phyloP scores from a whole-genome alignment of 257 asterid species.

The Jacaranda mimosifolia region DNA sequence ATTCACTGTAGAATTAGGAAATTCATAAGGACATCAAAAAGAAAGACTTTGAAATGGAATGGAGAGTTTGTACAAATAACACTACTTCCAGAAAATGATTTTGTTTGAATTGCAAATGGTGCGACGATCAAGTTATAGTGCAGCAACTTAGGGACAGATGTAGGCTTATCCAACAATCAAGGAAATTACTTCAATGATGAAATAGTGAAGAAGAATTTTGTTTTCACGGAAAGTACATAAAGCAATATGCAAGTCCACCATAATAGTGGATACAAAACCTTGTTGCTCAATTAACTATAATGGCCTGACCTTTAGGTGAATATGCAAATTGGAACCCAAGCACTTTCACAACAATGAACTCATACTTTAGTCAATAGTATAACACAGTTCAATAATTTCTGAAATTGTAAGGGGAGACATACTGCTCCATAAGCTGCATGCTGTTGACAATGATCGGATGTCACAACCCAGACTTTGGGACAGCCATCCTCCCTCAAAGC shows the following conservation, averaged over 20 bases:
- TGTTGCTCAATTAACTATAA: too few relatives aligned
- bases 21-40: too few relatives aligned
- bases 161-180: background rate
- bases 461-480: conserved; percentile 97
- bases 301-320: too few relatives aligned
- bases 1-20: background rate
- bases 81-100: background rate
- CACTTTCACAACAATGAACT: too few relatives aligned
- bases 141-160: background rate
- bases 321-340: too few relatives aligned
- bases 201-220: background rate
- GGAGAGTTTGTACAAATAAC: background rate
- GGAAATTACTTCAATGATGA: background rate
- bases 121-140: background rate
- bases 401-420: conserved; percentile 43
- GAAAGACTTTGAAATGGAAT: too few relatives aligned
- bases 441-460: conserved; percentile 89
- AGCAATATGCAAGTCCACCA: background rate
- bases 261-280: too few relatives aligned
- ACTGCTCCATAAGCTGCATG: conserved; percentile 95
- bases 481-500: conserved; percentile 95
- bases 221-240: background rate
- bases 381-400: background rate
- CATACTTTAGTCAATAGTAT: too few relatives aligned
- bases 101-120: background rate